Evolutionary conservation across 2,329 filamentous ascomycete species (phyloP), one percentile per base, ranked within the genome.

Genomic region (Colletotrichum scovillei): DNA sequence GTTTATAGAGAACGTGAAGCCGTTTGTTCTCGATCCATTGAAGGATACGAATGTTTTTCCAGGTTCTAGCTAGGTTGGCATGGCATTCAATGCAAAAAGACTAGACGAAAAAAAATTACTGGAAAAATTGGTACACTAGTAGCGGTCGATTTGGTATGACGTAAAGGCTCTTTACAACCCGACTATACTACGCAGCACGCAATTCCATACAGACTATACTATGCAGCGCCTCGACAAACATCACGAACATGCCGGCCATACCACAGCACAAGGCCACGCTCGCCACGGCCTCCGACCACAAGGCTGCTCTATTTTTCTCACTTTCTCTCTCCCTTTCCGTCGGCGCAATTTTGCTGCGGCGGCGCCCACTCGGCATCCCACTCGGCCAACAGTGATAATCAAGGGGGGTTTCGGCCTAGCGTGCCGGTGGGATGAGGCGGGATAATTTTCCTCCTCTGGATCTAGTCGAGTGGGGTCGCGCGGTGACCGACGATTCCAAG

Each of bases 1-100:
- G n/a, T 73, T 73, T 12, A 62, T 70, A 3, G 60, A 73, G 60
- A 73, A 65, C 5, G 60, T 73, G 6, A 73, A 70, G 16, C 66
- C 70, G 16, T 65, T 73, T 62, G 67, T 70, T 7, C 30, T 73
- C 26, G 60, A 73, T n/a, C 60, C 67, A 2, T 49, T 65, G 1
- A 62, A 73, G 16, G 46, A 35, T 6, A n/a, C 35, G 4, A 22
- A 28, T 14, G 14, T 24, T 14, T 5, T 24, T 1, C 24, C 52
- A 14, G 19, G 30, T 2, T 22, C 30, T 26, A 14, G 42, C 28
- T 70, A 70, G 46, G 32, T 2, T 3, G 5, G 5, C 6, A 14
- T 14, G 1, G 26, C 26, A 24, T 24, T 24, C n/a, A n/a, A n/a
- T 35, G 22, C 1, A 11, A n/a, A 19, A 56, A 14, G 3, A 38